Conservation (phyloP, 2,329 filamentous ascomycete genomes). For the Beauveria varroae region DNA sequence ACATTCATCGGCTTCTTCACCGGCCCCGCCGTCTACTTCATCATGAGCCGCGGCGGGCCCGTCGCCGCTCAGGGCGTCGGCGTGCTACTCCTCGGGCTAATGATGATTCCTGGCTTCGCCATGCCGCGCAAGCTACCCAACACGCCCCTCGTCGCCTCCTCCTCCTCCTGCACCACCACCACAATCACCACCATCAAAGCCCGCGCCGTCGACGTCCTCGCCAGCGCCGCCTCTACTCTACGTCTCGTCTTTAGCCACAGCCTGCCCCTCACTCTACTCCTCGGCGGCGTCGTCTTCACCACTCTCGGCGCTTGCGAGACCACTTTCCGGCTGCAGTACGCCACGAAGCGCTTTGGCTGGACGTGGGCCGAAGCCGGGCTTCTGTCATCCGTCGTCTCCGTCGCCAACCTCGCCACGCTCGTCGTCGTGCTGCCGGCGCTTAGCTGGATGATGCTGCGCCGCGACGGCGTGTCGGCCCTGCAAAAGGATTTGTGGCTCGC, state of each 20-base stretch:
- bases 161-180: background rate
- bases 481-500: slow-evolving; percentile 11
- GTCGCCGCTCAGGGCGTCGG: background rate
- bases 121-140: slow-evolving; percentile 6
- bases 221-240: background rate
- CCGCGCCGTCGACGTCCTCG: background rate
- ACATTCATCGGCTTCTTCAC: background rate
- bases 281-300: slow-evolving; percentile 8
- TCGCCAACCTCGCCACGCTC: slow-evolving; percentile 2
- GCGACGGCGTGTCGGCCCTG: background rate
- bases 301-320: slow-evolving; percentile 6
- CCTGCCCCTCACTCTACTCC: slow-evolving; percentile 5
- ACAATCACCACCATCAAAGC: background rate
- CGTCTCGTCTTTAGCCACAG: background rate
- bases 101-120: background rate
- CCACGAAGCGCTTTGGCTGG: slow-evolving; percentile 8
- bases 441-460: background rate
- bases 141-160: background rate
- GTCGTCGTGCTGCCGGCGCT: slow-evolving; percentile 4
- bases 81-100: background rate
- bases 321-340: slow-evolving; percentile 7
- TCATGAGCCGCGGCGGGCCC: slow-evolving; percentile 7
- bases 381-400: background rate
- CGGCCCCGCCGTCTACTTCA: slow-evolving; percentile 5
- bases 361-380: slow-evolving; percentile 10